Evolutionary conservation across 441 rosid species (phyloP).

Genomic region (Brassica hybrid): DNA sequence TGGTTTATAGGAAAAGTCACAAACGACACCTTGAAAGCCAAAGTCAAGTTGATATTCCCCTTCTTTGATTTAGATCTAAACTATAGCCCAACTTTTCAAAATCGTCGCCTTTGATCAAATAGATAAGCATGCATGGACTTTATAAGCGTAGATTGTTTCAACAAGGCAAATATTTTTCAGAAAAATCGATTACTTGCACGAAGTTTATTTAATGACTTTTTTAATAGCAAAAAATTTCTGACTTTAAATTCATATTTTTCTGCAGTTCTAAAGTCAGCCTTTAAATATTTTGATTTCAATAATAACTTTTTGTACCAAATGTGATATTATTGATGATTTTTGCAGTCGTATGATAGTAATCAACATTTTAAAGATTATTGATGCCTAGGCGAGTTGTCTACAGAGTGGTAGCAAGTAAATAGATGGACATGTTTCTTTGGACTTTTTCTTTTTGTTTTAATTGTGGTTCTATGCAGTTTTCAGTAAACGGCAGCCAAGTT

Average conservation of each 20-base stretch:
- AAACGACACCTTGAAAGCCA: neutral
- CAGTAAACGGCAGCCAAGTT: neutral
- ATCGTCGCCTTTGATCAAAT: conserved; percentile 10
- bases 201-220: neutral
- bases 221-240: neutral
- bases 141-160: neutral
- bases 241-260: neutral
- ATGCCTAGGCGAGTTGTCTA: neutral
- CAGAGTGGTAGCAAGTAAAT: neutral
- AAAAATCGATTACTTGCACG: neutral
- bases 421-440: neutral
- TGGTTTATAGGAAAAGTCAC: neutral
- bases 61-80: conserved; percentile 10
- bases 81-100: neutral
- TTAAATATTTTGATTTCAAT: too few relatives aligned
- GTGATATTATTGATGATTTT: neutral
- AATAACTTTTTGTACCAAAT: too few relatives aligned
- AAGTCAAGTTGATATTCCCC: conserved; percentile 11
- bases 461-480: neutral
- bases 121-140: conserved; percentile 4
- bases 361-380: neutral
- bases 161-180: neutral
- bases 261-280: neutral
- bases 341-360: neutral
- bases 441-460: neutral